Evolutionary conservation across 495 filamentous ascomycete species (phyloP), one percentile per base, ranked within the genome.

Genomic region (Aspergillus bertholletiae): DNA sequence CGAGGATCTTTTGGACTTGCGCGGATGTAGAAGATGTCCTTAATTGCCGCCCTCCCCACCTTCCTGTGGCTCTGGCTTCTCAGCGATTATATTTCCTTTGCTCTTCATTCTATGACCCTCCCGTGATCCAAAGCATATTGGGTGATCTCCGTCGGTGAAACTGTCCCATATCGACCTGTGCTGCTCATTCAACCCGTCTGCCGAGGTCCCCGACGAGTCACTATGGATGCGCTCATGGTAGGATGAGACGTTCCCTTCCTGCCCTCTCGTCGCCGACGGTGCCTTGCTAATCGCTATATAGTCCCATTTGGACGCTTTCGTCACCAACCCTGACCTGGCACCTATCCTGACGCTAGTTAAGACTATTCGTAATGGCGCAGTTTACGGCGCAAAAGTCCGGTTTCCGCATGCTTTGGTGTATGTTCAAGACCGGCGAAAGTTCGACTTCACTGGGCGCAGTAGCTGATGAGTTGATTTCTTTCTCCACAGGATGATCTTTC

Each of bases 391-490:
- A 61, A 99, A 97, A 83, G 90, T 99, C 69, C 92, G 94, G 58
- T 97, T 97, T 78, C 94, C 94, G 62, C 94, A 98, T 75, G 94
- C 94, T 49, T 82, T 98, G 55, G 94, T 98, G 87, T 92, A 83
- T 35, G 73, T 72, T 9, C 27, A 2, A 12, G 21, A 23, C 35
- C 26, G 12, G 27, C 37, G 45, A n/a, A 7, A n/a, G 35, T 43
- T 41, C 21, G 47, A 7, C 27, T 20, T 22, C 34, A 11, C 18
- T 17, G 46, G 26, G 46, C 8, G 1, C 28, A 13, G 5, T 48
- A 1, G 46, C 55, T 61, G 53, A 64, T 17, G 20, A n/a, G 15
- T 49, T 39, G 5, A 47, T 55, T 9, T 7, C 13, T 44, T 13
- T 51, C 15, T 26, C 27, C 47, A 52, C 59, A 91, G 87, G 21